phyloP scores from a whole-genome alignment of 1,284 basidiomycete species.

The Leccinum laetum region DNA sequence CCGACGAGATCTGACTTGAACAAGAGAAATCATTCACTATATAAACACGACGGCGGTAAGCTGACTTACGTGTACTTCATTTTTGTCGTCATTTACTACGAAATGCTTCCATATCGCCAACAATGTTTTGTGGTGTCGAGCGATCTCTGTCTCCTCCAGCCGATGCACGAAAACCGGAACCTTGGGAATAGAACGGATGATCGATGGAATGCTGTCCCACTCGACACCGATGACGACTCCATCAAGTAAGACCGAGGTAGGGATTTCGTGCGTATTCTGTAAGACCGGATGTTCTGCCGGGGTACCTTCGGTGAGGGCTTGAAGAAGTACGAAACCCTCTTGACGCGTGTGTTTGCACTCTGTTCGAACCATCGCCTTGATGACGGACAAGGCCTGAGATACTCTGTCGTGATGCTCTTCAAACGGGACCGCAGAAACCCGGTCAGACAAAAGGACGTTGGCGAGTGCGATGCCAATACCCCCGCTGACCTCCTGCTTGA shows the following conservation, averaged over 20 bases:
- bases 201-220: conserved; percentile 20
- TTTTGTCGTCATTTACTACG: conserved; percentile 18
- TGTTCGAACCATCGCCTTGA: conserved; percentile 39
- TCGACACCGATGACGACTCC: conserved; percentile 28
- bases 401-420: conserved; percentile 23
- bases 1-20: conserved; percentile 39
- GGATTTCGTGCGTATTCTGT: conserved; percentile 21
- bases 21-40: conserved; percentile 8
- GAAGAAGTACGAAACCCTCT: conserved; percentile 42
- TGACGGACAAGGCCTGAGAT: conserved; percentile 35
- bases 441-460: conserved; percentile 35
- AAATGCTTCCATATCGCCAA: conserved; percentile 39
- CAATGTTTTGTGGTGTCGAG: conserved; percentile 43
- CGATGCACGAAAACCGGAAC: conserved; percentile 34
- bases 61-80: conserved; percentile 27
- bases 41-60: neutral
- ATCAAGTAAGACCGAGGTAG: conserved; percentile 29
- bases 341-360: conserved; percentile 27
- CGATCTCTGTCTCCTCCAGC: conserved; percentile 46
- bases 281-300: conserved; percentile 12
- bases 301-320: conserved; percentile 34
- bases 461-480: conserved; percentile 43
- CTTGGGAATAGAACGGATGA: conserved; percentile 21
- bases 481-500: conserved; percentile 44
- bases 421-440: neutral